Evolutionary conservation across 2,329 filamentous ascomycete species (phyloP).

Genomic region (Chrysoporthe cubensis): DNA sequence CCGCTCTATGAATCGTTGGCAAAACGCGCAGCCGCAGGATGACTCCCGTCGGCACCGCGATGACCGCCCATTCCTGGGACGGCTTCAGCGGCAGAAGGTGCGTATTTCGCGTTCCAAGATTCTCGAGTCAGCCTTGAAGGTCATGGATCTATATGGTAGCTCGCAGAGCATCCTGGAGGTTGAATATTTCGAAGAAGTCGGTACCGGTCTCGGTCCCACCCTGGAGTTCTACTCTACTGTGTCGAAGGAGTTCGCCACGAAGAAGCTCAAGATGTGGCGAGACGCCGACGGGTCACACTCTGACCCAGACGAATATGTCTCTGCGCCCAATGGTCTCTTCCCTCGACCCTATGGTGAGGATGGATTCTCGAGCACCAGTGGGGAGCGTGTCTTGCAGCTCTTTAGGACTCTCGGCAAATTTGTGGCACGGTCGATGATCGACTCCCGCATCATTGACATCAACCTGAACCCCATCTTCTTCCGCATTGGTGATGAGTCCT

Average conservation of each 20-base stretch:
- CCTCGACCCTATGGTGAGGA: conserved; percentile 86
- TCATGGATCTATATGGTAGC: conserved; percentile 98
- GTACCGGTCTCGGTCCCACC: conserved; percentile 92
- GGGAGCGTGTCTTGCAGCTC: conserved; percentile 84
- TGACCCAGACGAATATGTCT: conserved; percentile 78
- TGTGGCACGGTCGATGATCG: conserved; percentile 96
- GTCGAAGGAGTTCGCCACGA: conserved; percentile 95
- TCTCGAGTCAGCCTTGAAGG: conserved; percentile 93
- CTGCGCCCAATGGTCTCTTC: conserved; percentile 83
- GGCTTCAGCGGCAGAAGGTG: conserved; percentile 96
- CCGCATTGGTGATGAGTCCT: conserved; percentile 77
- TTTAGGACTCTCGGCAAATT: conserved; percentile 97
- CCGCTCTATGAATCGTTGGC: conserved; percentile 96
- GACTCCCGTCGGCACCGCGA: conserved; percentile 84
- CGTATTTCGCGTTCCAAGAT: conserved; percentile 94
- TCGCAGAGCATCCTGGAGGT: conserved; percentile 95
- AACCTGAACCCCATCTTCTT: conserved; percentile 98
- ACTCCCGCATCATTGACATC: conserved; percentile 96
- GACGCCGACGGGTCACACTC: conserved; percentile 72
- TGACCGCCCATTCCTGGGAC: conserved; percentile 86
- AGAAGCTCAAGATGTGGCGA: conserved; percentile 95
- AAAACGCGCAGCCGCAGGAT: conserved; percentile 82
- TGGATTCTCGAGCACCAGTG: conserved; percentile 73
- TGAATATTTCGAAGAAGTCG: conserved; percentile 98
- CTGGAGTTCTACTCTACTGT: conserved; percentile 98